phyloP scores from a whole-genome alignment of 2,329 filamentous ascomycete species.

The Diaporthe citrichinensis region DNA sequence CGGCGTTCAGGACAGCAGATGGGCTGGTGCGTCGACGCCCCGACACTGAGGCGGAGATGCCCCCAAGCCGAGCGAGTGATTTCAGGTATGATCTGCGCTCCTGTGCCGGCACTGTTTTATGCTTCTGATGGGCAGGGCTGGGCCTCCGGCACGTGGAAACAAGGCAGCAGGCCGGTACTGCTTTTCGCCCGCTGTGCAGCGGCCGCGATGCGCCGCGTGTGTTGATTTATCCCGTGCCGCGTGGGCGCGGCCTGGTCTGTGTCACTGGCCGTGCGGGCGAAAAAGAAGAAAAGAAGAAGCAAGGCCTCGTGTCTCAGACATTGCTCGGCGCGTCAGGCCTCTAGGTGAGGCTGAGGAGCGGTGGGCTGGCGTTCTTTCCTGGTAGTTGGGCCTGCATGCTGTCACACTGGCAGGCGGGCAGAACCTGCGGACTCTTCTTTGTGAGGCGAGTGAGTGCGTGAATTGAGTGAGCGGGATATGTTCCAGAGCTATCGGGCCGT shows the following conservation, averaged over 20 bases:
- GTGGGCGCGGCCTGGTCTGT: conserved; percentile 10
- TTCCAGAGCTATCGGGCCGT: background rate
- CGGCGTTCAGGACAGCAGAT: background rate
- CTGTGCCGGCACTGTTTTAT: background rate
- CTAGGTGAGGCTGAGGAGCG: conserved; percentile 16
- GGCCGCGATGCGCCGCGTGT: conserved; percentile 10
- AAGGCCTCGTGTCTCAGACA: conserved; percentile 21
- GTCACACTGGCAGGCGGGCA: background rate
- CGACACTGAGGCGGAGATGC: background rate
- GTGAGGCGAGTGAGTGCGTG: background rate
- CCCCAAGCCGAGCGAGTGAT: background rate
- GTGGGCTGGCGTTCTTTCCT: background rate
- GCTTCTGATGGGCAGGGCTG: conserved; percentile 1
- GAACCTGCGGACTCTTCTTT: background rate
- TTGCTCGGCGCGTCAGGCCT: background rate
- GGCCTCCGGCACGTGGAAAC: conserved; percentile 5
- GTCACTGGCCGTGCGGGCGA: conserved; percentile 4
- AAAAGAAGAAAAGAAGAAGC: conserved; percentile 1
- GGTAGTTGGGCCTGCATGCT: background rate
- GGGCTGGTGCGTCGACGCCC: background rate
- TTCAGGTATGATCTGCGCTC: background rate
- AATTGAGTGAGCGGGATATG: background rate
- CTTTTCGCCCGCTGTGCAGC: conserved; percentile 5
- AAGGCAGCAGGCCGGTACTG: background rate
- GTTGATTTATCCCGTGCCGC: conserved; percentile 22